These are phyloP conservation scores for Teratosphaeria nubilosa DNA, from an alignment of 2,329 filamentous ascomycete genomes.

Conservation along the genomic window DNA sequence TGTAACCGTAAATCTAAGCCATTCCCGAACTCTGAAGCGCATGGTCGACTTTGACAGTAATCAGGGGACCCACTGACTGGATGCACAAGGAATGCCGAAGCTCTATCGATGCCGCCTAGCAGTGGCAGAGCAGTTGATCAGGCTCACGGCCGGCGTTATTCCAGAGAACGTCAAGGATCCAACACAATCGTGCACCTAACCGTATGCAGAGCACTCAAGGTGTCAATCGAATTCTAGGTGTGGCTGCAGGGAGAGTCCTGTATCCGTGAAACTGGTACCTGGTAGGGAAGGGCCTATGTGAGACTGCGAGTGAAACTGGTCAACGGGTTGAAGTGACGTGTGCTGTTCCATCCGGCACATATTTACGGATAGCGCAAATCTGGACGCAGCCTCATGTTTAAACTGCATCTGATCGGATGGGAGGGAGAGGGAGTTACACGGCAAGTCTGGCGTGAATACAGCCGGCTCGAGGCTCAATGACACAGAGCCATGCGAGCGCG, in stretches of 20 bases:
- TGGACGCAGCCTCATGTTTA: background rate
- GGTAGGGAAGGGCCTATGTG: conserved; percentile 6
- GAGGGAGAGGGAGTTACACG: background rate
- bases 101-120: conserved; percentile 8
- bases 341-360: conserved; percentile 10
- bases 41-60: background rate
- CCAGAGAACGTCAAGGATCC: background rate
- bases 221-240: conserved; percentile 19
- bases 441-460: background rate
- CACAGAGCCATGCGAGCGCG: background rate
- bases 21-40: conserved; percentile 11
- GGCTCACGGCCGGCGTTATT: background rate
- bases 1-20: conserved; percentile 10
- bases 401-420: background rate
- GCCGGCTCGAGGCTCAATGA: background rate
- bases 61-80: conserved; percentile 4
- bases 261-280: conserved; percentile 16
- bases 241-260: conserved; percentile 19
- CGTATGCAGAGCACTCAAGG: conserved; percentile 6
- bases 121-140: background rate
- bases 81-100: conserved; percentile 5
- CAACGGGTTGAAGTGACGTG: conserved; percentile 18
- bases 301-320: conserved; percentile 4
- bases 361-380: conserved; percentile 12
- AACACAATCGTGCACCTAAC: background rate